These are phyloP conservation scores for Tetrahymena borealis DNA, from an alignment of 73 alveolate species.

Conservation along the genomic window DNA sequence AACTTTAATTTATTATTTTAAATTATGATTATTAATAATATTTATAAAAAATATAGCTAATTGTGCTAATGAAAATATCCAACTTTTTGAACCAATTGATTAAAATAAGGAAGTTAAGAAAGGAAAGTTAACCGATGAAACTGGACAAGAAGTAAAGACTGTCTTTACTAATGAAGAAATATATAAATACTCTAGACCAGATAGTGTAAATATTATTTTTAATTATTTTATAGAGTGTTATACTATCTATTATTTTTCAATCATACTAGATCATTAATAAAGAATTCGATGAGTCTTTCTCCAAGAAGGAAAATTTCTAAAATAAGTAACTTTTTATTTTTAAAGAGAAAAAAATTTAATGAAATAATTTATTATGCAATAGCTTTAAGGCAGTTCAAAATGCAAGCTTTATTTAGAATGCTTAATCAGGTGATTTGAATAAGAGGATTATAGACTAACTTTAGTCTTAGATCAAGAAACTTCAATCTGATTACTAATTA, in stretches of 20 bases:
- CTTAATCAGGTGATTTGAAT: neutral
- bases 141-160: constrained; percentile 11
- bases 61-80: neutral
- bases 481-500: neutral
- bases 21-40: neutral
- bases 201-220: neutral
- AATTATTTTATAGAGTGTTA: neutral
- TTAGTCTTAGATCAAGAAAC: neutral
- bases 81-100: neutral
- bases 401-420: neutral
- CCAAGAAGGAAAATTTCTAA: neutral
- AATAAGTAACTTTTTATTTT: no score
- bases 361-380: neutral
- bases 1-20: neutral
- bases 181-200: constrained; percentile 37
- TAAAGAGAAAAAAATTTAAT: no score
- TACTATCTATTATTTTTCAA: no score
- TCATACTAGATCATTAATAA: neutral
- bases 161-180: constrained; percentile 31
- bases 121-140: constrained; percentile 13
- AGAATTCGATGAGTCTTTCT: neutral
- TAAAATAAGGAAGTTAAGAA: constrained; percentile 21
- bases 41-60: neutral
- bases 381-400: neutral
- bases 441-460: neutral